A percentile compares a stretch with the other conserved stretches of the same genome.
Conservation (phyloP, 768 basidiomycete genomes). For the Mycena amicta region DNA sequence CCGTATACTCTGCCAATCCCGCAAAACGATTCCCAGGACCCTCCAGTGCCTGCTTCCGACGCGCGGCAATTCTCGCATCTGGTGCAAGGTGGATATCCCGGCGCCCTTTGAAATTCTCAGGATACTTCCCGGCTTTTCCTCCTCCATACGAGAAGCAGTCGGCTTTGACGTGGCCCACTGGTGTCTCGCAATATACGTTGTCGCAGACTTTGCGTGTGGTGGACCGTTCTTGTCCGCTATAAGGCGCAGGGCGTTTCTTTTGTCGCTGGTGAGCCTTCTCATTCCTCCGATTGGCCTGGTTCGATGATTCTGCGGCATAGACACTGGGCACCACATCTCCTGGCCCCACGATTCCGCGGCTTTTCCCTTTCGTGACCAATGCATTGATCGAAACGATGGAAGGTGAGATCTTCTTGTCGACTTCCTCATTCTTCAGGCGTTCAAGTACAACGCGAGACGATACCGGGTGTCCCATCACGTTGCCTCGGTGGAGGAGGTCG, state of each 20-base stretch:
- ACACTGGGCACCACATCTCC: neutral
- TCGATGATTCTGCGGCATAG: neutral
- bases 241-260: neutral
- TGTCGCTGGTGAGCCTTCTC: neutral
- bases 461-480: neutral
- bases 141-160: slow-evolving; percentile 33
- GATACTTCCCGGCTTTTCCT: slow-evolving; percentile 32
- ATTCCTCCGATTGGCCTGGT: neutral
- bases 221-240: neutral
- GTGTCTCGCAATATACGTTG: slow-evolving; percentile 23
- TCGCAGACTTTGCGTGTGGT: slow-evolving; percentile 6
- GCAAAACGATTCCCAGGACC: slow-evolving; percentile 7
- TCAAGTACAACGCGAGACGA: too few species aligned
- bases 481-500: neutral
- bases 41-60: slow-evolving; percentile 1
- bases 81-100: slow-evolving; percentile 16
- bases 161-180: slow-evolving; percentile 21
- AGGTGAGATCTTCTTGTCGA: neutral
- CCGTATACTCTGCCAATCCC: slow-evolving; percentile 9
- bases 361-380: neutral
- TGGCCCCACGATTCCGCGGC: neutral
- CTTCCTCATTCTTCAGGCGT: too few species aligned
- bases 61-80: slow-evolving; percentile 8
- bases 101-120: slow-evolving; percentile 7
- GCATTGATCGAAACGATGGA: slow-evolving; percentile 1